phyloP scores from a whole-genome alignment of 371 early-diverging fungal species.

The Caulochytrium protostelioides region DNA sequence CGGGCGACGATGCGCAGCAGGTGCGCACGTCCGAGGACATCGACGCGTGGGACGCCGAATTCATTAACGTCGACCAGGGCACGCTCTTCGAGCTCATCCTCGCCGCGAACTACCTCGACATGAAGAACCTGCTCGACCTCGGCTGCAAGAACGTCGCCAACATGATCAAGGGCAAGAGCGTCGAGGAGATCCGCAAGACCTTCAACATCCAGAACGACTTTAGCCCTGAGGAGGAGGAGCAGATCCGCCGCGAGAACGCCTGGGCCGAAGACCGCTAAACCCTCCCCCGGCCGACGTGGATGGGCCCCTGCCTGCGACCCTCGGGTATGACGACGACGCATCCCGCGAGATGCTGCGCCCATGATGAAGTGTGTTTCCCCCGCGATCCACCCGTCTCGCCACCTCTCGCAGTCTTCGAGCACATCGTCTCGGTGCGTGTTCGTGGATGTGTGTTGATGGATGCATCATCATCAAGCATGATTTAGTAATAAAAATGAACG shows the following conservation, averaged over 20 bases:
- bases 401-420: too few species aligned
- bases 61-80: conserved; percentile 68
- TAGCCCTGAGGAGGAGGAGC: conserved; percentile 78
- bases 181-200: conserved; percentile 75
- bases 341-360: too few species aligned
- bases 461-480: too few species aligned
- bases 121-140: conserved; percentile 71
- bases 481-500: too few species aligned
- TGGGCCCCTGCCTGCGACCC: too few species aligned
- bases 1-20: conserved; percentile 23
- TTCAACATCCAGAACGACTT: conserved; percentile 91
- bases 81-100: conserved; percentile 64
- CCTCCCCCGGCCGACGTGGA: too few species aligned
- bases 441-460: too few species aligned
- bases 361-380: too few species aligned
- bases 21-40: conserved; percentile 36
- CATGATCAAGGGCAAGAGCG: conserved; percentile 85
- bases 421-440: too few species aligned
- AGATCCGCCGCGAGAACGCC: conserved; percentile 58
- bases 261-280: conserved; percentile 63
- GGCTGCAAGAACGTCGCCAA: conserved; percentile 95
- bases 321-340: too few species aligned
- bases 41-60: conserved; percentile 60
- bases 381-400: too few species aligned
- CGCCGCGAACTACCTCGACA: conserved; percentile 91